Evolutionary conservation across 164 flowering plant genomes (phyloP).

Genomic region (Annona squamosa): DNA sequence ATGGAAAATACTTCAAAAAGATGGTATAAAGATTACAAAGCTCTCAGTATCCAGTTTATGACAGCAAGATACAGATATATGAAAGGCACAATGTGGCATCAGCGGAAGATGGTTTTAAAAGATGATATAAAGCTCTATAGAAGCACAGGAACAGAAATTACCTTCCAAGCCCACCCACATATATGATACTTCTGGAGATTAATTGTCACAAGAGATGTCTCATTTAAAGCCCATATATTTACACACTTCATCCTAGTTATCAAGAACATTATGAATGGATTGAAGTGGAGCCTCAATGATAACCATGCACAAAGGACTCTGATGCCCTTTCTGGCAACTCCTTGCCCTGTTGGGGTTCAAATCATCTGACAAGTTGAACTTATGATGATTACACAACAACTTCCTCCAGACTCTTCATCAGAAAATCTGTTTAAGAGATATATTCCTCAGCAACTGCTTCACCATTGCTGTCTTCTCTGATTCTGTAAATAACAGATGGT

Average conservation of each 20-base stretch:
- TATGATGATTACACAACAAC: constrained; percentile 18
- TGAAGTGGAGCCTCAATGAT: constrained; percentile 30
- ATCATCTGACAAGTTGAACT: constrained; percentile 24
- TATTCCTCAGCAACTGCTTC: constrained; percentile 28
- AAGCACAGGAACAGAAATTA: constrained; percentile 11
- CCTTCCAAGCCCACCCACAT: constrained; percentile 77
- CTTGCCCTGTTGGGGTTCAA: constrained; percentile 9
- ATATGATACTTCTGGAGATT: constrained; percentile 46
- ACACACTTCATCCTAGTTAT: constrained; percentile 61
- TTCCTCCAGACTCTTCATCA: constrained; percentile 30
- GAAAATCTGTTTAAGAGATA: constrained; percentile 43
- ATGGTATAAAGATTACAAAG: too few relatives aligned
- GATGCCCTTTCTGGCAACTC: constrained; percentile 7
- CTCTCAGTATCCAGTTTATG: too few relatives aligned
- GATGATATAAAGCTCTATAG: background rate
- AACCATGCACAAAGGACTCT: constrained; percentile 28
- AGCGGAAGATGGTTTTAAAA: too few relatives aligned
- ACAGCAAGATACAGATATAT: too few relatives aligned
- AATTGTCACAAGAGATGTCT: constrained; percentile 29
- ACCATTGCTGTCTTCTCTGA: background rate
- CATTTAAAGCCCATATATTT: constrained; percentile 35
- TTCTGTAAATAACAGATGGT: too few relatives aligned
- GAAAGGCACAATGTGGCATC: too few relatives aligned
- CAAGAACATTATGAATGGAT: constrained; percentile 34
- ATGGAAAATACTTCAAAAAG: too few relatives aligned